Base-by-base conservation (phyloP, 495 filamentous ascomycete genomes). In the Penicillium verhagenii region DNA sequence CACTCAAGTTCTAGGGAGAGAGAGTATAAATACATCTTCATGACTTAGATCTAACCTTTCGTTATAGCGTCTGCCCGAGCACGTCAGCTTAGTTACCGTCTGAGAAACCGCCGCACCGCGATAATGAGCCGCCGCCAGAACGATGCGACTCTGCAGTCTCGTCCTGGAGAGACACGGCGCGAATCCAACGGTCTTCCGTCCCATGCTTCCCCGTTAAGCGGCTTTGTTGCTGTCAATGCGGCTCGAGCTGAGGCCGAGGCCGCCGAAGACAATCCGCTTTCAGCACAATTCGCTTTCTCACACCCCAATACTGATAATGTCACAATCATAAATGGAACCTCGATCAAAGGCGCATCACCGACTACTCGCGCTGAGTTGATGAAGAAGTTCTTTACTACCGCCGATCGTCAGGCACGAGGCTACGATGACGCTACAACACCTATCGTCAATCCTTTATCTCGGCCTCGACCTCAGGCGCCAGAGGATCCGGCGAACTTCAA, bases 71-170 rank as follows among this genome's bases (percentile, higher is more conserved):
- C 91, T 50, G 82, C 85, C 20, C 83, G 86, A 62, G 89, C 90
- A 31, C 78, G 90, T 35, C 90, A 94, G 65, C 81, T 96, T 20
- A 92, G 91, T 59, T 89, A 92, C 59, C 84, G 87, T 28, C 70
- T 96, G 44, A 87, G 87, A 68, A 86, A 86, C 48, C 85, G 90
- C 40, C 84, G 84, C 53, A 84, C 81, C 19, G 87, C 84, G 18
- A 90, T 96, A 48, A 68, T 86, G 35, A 82, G 78, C 48, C 73
- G 87, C 21, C 73, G 79, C 20, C 76, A 82, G 55, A 78, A 78
- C 26, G 79, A 82, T 55, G 67, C 67, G 13, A 60, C 66, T 24
- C 59, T 76, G 19, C 69, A 68, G 39, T 53, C 58, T 6, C 66
- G 69, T 44, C 58, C 66, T 39, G 67, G 63, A 40, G 76, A 76